Conservation (phyloP, 306 rosid genomes). For the Gastrolobium bilobum region DNA sequence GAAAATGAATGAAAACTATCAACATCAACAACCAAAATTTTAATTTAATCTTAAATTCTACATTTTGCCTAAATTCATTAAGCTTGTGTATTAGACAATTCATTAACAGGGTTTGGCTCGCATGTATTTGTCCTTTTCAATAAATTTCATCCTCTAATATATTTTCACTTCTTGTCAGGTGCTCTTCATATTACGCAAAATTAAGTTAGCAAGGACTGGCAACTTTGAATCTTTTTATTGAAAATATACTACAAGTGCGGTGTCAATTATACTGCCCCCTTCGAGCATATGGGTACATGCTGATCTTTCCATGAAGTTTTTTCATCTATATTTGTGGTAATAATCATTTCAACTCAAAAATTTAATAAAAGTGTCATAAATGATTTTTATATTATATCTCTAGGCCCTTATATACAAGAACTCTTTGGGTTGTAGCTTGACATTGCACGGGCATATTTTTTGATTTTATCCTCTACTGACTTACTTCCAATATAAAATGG, state of each 20-base stretch:
- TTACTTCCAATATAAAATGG: too few relatives aligned
- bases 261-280: background rate
- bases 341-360: too few relatives aligned
- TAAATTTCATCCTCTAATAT: slow-evolving; percentile 12
- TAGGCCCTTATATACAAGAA: too few relatives aligned
- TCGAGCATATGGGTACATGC: background rate
- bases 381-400: too few relatives aligned
- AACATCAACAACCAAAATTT: too few relatives aligned
- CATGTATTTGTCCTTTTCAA: slow-evolving; percentile 9
- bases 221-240: background rate
- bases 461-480: too few relatives aligned
- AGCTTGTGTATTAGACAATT: slow-evolving; percentile 4
- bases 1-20: too few relatives aligned
- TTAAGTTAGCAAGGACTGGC: background rate
- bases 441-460: too few relatives aligned
- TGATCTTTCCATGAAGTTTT: slow-evolving; percentile 18
- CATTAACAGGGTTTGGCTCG: background rate
- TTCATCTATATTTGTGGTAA: too few relatives aligned
- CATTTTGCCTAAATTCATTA: background rate
- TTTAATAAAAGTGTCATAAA: too few relatives aligned
- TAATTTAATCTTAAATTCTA: background rate
- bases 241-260: background rate
- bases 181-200: background rate
- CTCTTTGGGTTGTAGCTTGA: too few relatives aligned
- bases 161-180: slow-evolving; percentile 3